Evolutionary conservation across 2,329 filamentous ascomycete genomes (phyloP), one percentile per base, ranked within the genome.

Genomic region (Nothophoma quercina): DNA sequence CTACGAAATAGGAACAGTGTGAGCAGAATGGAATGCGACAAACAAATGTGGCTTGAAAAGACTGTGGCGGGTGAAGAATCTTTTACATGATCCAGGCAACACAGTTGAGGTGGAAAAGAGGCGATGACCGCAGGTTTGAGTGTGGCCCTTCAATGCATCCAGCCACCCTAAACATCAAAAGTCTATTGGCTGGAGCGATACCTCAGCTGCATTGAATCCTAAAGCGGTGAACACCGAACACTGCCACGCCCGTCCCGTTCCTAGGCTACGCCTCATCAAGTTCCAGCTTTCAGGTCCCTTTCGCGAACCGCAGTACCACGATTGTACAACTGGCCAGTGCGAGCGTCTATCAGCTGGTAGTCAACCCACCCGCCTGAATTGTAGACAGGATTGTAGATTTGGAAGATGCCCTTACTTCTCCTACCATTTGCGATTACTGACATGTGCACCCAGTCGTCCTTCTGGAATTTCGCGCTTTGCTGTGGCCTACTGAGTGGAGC

Each of bases 301-400:
- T 73, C 71, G 9, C 70, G 67, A 19, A 68, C 46, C 61, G 62
- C 71, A n/a, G 51, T 57, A 26, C 69, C 63, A 25, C 59, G 57
- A 13, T 54, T 62, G 58, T 69, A 61, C 30, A 53, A 49, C 25
- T 38, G 36, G 32, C 38, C 51, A 8, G 60, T 54, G 18, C 48
- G 30, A 9, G 19, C 16, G 16, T 65, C 61, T 5, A 44, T 29
- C 15, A 73, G 60, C 54, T 69, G 67, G 46, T 73, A 73, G 34
- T 73, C 67, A 15, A 50, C 57, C 42, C 56, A 71, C 3, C 48
- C 56, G n/a, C 42, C 51, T 3, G 32, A 40, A 36, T 66, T 60
- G 35, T 50, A 49, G 1, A 54, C 55, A 12, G 15, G 28, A 18
- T 50, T 45, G 34, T 50, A 38, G n/a, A 72, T 46, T 12, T 35